Conservation (phyloP, 2,329 filamentous ascomycete species). For the Endoconidiophora polonica region DNA sequence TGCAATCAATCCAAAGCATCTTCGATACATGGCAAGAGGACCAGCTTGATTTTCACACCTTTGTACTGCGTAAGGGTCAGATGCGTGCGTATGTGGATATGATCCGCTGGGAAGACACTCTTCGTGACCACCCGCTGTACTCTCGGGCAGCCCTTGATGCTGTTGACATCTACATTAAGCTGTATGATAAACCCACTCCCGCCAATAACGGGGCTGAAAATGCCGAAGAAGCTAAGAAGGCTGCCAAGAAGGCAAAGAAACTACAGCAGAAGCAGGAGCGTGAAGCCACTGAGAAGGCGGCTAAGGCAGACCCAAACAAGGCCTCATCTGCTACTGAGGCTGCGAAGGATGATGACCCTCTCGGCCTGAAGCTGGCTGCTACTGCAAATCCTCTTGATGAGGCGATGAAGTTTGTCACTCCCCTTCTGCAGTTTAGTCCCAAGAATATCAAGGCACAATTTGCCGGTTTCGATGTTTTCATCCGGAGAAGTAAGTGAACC, state of each 20-base stretch:
- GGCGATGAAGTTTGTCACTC: constrained; percentile 70
- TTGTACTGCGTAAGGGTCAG: constrained; percentile 92
- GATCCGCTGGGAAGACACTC: constrained; percentile 84
- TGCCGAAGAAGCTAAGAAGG: constrained; percentile 65
- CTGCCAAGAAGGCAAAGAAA: constrained; percentile 76
- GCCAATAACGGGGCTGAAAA: constrained; percentile 28
- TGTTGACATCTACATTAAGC: constrained; percentile 59
- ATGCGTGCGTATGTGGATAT: constrained; percentile 90
- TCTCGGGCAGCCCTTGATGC: constrained; percentile 68
- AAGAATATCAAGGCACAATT: constrained; percentile 68
- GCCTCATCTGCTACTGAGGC: constrained; percentile 49
- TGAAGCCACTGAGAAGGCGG: constrained; percentile 60
- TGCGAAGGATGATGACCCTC: constrained; percentile 82
- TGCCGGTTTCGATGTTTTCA: constrained; percentile 77
- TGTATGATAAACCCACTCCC: constrained; percentile 53
- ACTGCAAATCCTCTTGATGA: constrained; percentile 72
- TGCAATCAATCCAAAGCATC: constrained; percentile 75
- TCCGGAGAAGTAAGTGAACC: constrained; percentile 54
- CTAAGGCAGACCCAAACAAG: constrained; percentile 74
- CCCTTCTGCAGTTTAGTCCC: constrained; percentile 67
- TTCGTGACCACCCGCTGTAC: constrained; percentile 89
- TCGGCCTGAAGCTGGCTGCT: constrained; percentile 61
- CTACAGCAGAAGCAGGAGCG: constrained; percentile 49
- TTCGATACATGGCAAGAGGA: constrained; percentile 98
- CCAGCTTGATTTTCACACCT: constrained; percentile 97